Conservation (phyloP, 129 eudicot genomes). For the Flaveria sonorensis region DNA sequence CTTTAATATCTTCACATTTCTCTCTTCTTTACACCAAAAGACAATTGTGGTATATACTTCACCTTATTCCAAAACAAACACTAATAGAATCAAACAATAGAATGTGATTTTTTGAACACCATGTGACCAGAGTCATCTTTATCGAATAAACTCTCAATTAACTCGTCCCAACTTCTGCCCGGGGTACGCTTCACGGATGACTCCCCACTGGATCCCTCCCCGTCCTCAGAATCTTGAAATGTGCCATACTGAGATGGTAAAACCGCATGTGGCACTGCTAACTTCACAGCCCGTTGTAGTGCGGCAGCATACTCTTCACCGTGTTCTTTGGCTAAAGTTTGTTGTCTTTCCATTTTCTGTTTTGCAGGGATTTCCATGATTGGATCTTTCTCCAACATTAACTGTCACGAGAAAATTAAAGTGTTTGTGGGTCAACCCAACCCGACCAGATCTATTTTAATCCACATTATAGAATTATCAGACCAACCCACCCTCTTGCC, state of each 20-base stretch:
- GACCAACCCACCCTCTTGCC: background rate
- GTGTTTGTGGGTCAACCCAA: background rate
- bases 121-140: constrained; percentile 63
- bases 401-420: constrained; percentile 34
- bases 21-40: constrained; percentile 18
- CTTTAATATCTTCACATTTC: background rate
- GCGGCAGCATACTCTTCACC: constrained; percentile 77
- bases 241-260: constrained; percentile 79
- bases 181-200: constrained; percentile 37
- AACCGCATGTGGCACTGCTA: constrained; percentile 73
- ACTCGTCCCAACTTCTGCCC: constrained; percentile 69
- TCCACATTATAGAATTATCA: background rate
- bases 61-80: constrained; percentile 16
- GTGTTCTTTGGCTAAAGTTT: constrained; percentile 67
- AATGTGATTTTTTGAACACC: constrained; percentile 45
- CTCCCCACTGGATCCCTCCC: constrained; percentile 29
- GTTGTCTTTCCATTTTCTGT: constrained; percentile 85
- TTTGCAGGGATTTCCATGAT: constrained; percentile 63
- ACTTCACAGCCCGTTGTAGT: constrained; percentile 65
- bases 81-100: constrained; percentile 27
- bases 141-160: constrained; percentile 67
- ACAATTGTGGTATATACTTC: background rate
- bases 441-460: background rate
- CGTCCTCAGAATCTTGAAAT: constrained; percentile 54
- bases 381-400: constrained; percentile 73